Conservation (phyloP, 768 basidiomycete species). For the Suillus subalutaceus region DNA sequence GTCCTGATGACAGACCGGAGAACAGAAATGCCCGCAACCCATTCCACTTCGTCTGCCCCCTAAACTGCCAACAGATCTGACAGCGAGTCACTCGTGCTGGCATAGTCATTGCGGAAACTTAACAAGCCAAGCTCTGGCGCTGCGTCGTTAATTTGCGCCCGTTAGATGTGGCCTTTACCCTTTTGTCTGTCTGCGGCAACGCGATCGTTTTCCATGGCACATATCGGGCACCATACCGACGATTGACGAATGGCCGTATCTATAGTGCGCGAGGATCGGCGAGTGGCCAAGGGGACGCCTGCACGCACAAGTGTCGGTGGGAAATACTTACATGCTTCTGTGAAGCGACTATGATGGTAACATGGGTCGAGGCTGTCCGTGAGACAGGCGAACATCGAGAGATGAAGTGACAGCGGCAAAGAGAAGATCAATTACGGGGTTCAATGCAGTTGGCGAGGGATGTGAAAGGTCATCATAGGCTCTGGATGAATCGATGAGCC, state of each 20-base stretch:
- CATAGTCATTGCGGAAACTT: conserved; percentile 44
- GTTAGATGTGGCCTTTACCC: conserved; percentile 64
- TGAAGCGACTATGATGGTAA: conserved; percentile 46
- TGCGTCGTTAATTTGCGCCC: conserved; percentile 66
- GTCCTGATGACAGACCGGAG: conserved; percentile 59
- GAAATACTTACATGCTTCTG: conserved; percentile 55
- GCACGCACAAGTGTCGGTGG: conserved; percentile 50
- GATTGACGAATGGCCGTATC: conserved; percentile 59
- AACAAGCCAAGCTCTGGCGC: conserved; percentile 62
- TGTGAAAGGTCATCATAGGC: conserved; percentile 44
- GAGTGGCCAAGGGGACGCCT: conserved; percentile 51
- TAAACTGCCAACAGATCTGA: conserved; percentile 67
- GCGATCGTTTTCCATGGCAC: conserved; percentile 46
- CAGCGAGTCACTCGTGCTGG: conserved; percentile 43
- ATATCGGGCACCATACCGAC: conserved; percentile 51
- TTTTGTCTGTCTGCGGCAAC: conserved; percentile 60
- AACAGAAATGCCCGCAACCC: conserved; percentile 65
- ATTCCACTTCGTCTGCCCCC: conserved; percentile 67
- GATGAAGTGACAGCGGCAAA: conserved; percentile 49
- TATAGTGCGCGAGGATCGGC: too few relatives aligned
- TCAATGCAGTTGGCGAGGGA: conserved; percentile 52
- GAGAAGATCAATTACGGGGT: conserved; percentile 50
- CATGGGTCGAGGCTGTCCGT: conserved; percentile 37
- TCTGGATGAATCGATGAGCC: conserved; percentile 59
- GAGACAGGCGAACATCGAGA: conserved; percentile 26